Evolutionary conservation across 306 rosid species (phyloP), one percentile per base, ranked within the genome.

Genomic region (Hylodesmum podocarpum): DNA sequence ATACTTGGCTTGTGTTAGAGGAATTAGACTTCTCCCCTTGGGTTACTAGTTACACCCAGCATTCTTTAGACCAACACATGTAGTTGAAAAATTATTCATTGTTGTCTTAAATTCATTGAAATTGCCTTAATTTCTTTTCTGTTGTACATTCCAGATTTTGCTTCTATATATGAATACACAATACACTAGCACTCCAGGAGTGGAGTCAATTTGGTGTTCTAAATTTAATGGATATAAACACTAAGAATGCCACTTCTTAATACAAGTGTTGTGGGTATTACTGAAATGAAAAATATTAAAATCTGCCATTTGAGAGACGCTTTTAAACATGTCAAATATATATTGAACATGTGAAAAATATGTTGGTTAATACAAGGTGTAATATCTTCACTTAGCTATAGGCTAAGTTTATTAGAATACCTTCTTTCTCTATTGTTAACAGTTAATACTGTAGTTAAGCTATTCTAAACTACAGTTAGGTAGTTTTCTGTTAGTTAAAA

Each of bases 31-130:
- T 53, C 53, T 34, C 15, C 49, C 51, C 21, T 53, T 50, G 43
- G 72, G 31, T 61, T 40, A n/a, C n/a, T 33, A 66, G 31, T 61
- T 51, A n/a, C 3, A 43, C 51, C 31, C 19, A 3, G 7, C 28
- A 54, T 57, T 66, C 75, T 66, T 41, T 73, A 73, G 75, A 55
- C 54, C 12, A 43, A 54, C 54, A 53, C 64, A 16, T 24, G 22
- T 51, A 44, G 76, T 44, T 8, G 0, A 12, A 18, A 47, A 73
- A 39, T 47, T 57, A 51, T 50, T 29, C 33, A 43, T 34, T 61
- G 66, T 64, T 64, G 41, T 41, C 53, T 44, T 25, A 75, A 62
- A 9, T 24, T 25, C n/a, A 16, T 33, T 5, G 29, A 72, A 15
- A 16, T 21, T 62, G 53, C 14, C 25, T 25, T 34, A 37, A 51